Conservation (phyloP, 1,284 basidiomycete genomes). For the Trichosporon ovoides region DNA sequence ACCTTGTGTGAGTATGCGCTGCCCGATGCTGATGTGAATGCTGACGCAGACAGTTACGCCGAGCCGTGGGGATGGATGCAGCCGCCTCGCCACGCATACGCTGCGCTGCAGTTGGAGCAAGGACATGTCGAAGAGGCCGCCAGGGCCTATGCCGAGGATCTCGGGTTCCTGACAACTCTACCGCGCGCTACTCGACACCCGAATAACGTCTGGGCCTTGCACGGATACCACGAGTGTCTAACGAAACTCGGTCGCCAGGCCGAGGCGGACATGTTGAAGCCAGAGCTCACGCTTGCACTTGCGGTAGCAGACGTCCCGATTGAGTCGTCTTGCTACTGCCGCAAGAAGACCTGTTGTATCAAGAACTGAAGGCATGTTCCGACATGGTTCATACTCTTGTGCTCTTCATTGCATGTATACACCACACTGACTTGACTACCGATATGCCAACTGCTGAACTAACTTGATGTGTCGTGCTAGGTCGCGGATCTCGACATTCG, state of each 20-base stretch:
- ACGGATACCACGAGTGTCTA: slow-evolving; percentile 44
- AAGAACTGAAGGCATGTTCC: background rate
- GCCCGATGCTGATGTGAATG: too few species aligned
- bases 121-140: slow-evolving; percentile 33
- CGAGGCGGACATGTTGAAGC: slow-evolving; percentile 31
- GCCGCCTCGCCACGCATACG: slow-evolving; percentile 42
- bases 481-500: background rate
- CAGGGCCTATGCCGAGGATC: slow-evolving; percentile 34
- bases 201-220: slow-evolving; percentile 45
- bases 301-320: slow-evolving; percentile 38
- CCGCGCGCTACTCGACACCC: slow-evolving; percentile 40
- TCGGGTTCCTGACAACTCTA: slow-evolving; percentile 32
- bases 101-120: slow-evolving; percentile 39
- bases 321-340: slow-evolving; percentile 36
- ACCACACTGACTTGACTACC: background rate
- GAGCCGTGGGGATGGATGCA: slow-evolving; percentile 47
- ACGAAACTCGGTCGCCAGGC: slow-evolving; percentile 24
- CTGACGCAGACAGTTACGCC: slow-evolving; percentile 20
- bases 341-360: slow-evolving; percentile 7
- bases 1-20: slow-evolving; percentile 15
- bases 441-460: background rate
- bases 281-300: slow-evolving; percentile 30
- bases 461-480: background rate
- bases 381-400: background rate
- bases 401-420: background rate